phyloP scores from a whole-genome alignment of 176 grass and related monocot genomes.

The Musa acuminata region DNA sequence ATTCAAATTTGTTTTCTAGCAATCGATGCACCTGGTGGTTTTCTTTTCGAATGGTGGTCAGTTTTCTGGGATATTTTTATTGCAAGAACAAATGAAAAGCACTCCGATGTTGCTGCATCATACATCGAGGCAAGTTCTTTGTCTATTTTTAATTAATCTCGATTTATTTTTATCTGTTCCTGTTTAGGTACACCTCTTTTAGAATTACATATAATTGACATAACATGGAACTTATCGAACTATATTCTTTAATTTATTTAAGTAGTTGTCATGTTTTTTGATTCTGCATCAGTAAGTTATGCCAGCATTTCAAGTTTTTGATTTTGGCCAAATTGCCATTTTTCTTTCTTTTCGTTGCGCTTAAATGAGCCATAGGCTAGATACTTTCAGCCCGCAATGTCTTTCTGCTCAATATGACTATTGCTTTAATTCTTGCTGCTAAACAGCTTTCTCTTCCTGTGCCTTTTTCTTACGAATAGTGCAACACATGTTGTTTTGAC shows the following conservation, averaged over 20 bases:
- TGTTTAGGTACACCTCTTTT: too few relatives aligned
- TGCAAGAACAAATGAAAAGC: conserved; percentile 62
- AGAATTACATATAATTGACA: too few relatives aligned
- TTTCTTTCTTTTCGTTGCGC: too few relatives aligned
- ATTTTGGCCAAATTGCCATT: too few relatives aligned
- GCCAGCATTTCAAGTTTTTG: too few relatives aligned
- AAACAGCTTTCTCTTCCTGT: not conserved
- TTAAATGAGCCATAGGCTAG: too few relatives aligned
- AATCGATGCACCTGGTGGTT: conserved; percentile 58
- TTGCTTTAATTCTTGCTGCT: not conserved
- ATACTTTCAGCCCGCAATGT: not conserved
- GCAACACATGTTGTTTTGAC: not conserved
- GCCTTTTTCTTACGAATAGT: not conserved
- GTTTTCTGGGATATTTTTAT: conserved; percentile 87
- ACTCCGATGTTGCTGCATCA: conserved; percentile 53
- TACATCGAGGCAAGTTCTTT: conserved; percentile 42
- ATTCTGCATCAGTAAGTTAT: too few relatives aligned
- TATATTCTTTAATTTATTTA: too few relatives aligned
- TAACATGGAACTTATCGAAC: too few relatives aligned
- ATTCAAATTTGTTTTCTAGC: conserved; percentile 22
- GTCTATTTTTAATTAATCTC: not conserved
- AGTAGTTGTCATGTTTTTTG: too few relatives aligned
- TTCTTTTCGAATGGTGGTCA: conserved; percentile 78
- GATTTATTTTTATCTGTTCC: not conserved
- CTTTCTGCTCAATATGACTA: not conserved